These are phyloP conservation scores for Phialophora chinensis DNA, from an alignment of 2,329 filamentous ascomycete species.

Conservation along the genomic window DNA sequence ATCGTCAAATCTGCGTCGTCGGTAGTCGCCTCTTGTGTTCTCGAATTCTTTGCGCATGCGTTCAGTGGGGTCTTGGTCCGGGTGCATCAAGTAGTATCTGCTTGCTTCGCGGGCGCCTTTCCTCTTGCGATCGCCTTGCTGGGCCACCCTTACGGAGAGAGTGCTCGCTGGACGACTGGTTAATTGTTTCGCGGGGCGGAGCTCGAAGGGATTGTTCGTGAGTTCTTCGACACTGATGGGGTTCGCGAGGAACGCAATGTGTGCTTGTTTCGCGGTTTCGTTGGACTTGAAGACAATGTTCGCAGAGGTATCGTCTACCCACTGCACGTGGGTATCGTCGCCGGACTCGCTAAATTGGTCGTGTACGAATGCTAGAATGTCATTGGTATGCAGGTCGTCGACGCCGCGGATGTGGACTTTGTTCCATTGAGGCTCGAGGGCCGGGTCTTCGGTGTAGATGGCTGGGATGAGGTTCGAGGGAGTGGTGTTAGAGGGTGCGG, in stretches of 20 bases:
- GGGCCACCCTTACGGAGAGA: conserved; percentile 75
- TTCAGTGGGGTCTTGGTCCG: conserved; percentile 83
- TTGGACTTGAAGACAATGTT: conserved; percentile 77
- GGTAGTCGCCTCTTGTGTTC: conserved; percentile 55
- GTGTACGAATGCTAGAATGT: conserved; percentile 76
- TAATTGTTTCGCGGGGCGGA: conserved; percentile 72
- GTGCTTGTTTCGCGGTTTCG: conserved; percentile 60
- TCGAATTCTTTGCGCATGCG: conserved; percentile 62
- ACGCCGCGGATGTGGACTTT: conserved; percentile 87
- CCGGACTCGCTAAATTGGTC: conserved; percentile 65
- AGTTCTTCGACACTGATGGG: conserved; percentile 45
- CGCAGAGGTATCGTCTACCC: conserved; percentile 92
- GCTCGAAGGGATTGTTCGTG: conserved; percentile 65
- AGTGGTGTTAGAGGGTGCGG: conserved; percentile 21
- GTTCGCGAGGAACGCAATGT: conserved; percentile 55
- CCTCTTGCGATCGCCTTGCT: conserved; percentile 78
- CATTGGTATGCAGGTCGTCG: conserved; percentile 77
- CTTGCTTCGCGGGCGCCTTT: conserved; percentile 79
- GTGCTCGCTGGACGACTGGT: conserved; percentile 70
- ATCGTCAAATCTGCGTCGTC: conserved; percentile 65
- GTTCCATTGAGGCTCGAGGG: conserved; percentile 45
- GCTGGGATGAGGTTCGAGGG: conserved; percentile 35
- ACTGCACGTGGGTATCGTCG: conserved; percentile 71
- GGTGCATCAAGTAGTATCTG: conserved; percentile 89
- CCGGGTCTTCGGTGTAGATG: conserved; percentile 40